Percentiles rank a stretch among this genome's conserved stretches.
Evolutionary conservation across 148 eudicot species (phyloP).

Genomic region (Rhododendron mucronatum): DNA sequence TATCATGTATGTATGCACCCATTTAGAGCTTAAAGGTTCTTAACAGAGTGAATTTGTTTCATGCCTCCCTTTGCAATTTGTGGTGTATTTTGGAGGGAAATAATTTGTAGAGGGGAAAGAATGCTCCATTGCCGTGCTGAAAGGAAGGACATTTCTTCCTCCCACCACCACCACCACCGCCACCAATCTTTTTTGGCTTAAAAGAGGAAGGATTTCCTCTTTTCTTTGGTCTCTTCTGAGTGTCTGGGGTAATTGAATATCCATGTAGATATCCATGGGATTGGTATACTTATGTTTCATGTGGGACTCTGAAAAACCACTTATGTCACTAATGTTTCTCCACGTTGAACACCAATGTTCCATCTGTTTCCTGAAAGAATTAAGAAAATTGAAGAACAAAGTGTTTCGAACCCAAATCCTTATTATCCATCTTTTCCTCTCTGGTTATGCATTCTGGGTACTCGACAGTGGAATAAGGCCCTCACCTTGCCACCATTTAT

Average conservation of each 20-base stretch:
- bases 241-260: not conserved
- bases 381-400: not conserved
- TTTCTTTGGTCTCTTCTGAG: not conserved
- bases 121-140: not conserved
- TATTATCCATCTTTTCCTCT: not conserved
- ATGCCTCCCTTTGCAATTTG: not conserved
- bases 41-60: not conserved
- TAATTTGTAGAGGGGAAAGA: not conserved
- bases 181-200: not conserved
- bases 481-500: slow-evolving; percentile 4
- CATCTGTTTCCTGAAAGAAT: not conserved
- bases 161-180: not conserved
- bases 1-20: not conserved
- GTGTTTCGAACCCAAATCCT: not conserved
- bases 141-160: not conserved
- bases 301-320: not conserved
- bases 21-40: not conserved
- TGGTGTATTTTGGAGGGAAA: not conserved
- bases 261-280: not conserved
- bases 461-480: not conserved
- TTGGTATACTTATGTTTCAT: not conserved
- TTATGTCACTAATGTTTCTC: not conserved
- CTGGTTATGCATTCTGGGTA: not conserved
- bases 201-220: not conserved
- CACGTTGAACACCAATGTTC: not conserved